These are phyloP conservation scores for Myxozyma mucilagina DNA, from an alignment of 805 yeast genomes.

Conservation along the genomic window DNA sequence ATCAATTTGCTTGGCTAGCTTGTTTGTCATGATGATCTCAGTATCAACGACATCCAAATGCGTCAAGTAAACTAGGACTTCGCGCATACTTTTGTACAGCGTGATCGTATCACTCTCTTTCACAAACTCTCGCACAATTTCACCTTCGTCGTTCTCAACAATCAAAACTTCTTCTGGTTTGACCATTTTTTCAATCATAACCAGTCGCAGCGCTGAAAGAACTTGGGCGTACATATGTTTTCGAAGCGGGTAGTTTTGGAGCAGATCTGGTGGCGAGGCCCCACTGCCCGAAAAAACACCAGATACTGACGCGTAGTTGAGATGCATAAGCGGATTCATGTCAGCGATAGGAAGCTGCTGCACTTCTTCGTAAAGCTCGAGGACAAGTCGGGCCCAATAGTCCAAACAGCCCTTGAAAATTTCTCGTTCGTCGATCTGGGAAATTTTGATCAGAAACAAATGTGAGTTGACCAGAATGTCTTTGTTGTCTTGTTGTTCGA, in stretches of 20 bases:
- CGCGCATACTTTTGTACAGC: conserved; percentile 92
- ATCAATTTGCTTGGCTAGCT: conserved; percentile 88
- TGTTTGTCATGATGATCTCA: conserved; percentile 88
- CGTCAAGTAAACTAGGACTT: conserved; percentile 89
- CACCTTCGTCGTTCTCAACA: conserved; percentile 98
- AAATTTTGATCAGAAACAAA: conserved; percentile 76
- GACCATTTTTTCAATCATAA: conserved; percentile 97
- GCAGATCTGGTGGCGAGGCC: conserved; percentile 78
- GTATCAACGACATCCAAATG: conserved; percentile 94
- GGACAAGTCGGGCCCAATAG: conserved; percentile 89
- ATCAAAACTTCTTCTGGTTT: conserved; percentile 97
- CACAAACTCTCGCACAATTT: conserved; percentile 95
- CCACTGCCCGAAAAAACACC: conserved; percentile 56
- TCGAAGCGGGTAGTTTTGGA: conserved; percentile 79
- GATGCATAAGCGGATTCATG: conserved; percentile 73
- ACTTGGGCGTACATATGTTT: conserved; percentile 79
- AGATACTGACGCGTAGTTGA: conserved; percentile 44
- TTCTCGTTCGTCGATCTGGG: conserved; percentile 93
- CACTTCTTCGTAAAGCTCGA: conserved; percentile 78
- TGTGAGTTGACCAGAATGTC: conserved; percentile 71
- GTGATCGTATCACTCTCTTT: conserved; percentile 97
- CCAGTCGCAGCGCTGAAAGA: conserved; percentile 79
- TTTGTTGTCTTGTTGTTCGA: conserved; percentile 51
- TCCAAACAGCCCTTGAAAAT: conserved; percentile 93
- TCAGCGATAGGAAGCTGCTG: conserved; percentile 74